Conservation (phyloP, 306 rosid genomes). For the Cicer judaicum region DNA sequence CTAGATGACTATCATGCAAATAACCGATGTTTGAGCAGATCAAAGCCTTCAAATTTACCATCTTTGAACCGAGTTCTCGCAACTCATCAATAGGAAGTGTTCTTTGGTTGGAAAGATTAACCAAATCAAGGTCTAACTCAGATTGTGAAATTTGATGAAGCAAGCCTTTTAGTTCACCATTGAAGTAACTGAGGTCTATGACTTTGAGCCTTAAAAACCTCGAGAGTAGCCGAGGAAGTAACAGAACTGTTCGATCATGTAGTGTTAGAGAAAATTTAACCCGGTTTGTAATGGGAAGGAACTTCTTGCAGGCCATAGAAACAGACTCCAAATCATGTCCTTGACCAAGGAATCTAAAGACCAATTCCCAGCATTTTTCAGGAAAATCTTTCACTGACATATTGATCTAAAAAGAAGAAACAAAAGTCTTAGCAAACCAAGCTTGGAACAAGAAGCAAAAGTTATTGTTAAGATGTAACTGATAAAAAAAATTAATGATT, state of each 20-base stretch:
- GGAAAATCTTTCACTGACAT: conserved; percentile 38
- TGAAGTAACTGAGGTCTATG: conserved; percentile 54
- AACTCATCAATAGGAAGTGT: conserved; percentile 52
- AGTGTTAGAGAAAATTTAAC: conserved; percentile 54
- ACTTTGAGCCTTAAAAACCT: conserved; percentile 61
- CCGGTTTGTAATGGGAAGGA: conserved; percentile 56
- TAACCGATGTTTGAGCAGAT: conserved; percentile 53
- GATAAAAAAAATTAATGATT: conserved; percentile 11
- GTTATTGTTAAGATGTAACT: background rate
- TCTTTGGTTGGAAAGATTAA: conserved; percentile 62
- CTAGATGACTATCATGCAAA: conserved; percentile 55
- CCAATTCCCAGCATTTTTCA: conserved; percentile 69
- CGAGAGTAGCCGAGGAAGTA: conserved; percentile 55
- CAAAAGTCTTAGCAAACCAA: background rate
- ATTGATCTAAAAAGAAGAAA: conserved; percentile 10
- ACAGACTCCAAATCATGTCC: conserved; percentile 43
- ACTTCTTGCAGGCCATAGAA: conserved; percentile 71
- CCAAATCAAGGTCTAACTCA: conserved; percentile 58
- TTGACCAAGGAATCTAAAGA: background rate
- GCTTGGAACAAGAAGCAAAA: background rate
- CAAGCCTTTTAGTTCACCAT: conserved; percentile 50
- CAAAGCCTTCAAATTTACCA: conserved; percentile 56
- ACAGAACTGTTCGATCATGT: conserved; percentile 33
- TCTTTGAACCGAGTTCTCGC: conserved; percentile 52
- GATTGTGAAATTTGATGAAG: conserved; percentile 59